Evolutionary conservation across 768 basidiomycete genomes (phyloP).

Genomic region (Amanita jacksonii): DNA sequence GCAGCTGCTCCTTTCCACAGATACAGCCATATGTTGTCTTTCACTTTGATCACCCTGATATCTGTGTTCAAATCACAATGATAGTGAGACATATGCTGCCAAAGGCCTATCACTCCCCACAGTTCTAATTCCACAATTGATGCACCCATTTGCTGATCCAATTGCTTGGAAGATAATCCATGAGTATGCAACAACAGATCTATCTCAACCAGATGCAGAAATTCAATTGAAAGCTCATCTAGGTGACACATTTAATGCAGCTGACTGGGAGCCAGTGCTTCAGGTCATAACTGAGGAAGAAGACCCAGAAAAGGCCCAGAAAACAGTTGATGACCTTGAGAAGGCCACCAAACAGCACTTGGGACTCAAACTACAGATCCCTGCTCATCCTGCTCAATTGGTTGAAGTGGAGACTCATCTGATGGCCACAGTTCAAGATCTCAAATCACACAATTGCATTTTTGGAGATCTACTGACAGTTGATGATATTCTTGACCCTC

Average conservation of each 20-base stretch:
- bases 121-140: background rate
- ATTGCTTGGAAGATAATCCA: background rate
- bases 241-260: too few species aligned
- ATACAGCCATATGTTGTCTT: background rate
- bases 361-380: background rate
- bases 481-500: constrained; percentile 3
- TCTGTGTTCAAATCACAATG: background rate
- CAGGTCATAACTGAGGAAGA: background rate
- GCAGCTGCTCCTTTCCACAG: too few species aligned
- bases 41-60: background rate
- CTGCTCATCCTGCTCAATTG: background rate
- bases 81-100: background rate
- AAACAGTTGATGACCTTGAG: background rate
- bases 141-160: background rate
- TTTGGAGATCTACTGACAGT: background rate
- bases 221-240: constrained; percentile 1
- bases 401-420: background rate
- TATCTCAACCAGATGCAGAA: background rate
- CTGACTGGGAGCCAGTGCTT: background rate
- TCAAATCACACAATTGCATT: background rate
- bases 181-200: constrained; percentile 1
- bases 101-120: background rate
- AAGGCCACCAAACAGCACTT: background rate
- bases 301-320: background rate
- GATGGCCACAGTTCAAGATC: background rate